Conservation (phyloP, 106 monocot genomes). For the Agapanthus africanus region DNA sequence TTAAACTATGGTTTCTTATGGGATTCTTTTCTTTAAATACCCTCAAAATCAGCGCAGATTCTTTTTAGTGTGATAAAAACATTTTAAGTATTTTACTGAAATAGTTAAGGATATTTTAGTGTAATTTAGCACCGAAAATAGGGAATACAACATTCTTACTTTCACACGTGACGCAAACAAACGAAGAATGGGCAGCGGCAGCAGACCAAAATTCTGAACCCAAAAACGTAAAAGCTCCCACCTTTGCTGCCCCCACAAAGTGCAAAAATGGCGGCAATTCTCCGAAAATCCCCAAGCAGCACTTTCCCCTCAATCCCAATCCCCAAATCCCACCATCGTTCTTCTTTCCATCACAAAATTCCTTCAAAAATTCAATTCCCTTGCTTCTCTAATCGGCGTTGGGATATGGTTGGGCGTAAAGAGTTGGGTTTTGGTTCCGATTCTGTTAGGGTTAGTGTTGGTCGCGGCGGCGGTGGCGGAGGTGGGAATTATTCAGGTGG, state of each 20-base stretch:
- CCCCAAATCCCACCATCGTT: background rate
- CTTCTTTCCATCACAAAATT: background rate
- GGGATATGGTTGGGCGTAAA: background rate
- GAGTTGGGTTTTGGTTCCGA: background rate
- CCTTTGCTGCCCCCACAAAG: background rate
- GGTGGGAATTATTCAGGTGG: background rate
- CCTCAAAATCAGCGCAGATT: no score
- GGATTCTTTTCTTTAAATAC: no score
- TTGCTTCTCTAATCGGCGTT: background rate
- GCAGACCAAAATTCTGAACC: no score
- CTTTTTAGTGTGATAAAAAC: no score
- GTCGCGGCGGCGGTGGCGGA: background rate
- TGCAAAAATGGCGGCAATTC: constrained; percentile 5
- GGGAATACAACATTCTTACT: no score
- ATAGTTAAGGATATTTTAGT: no score
- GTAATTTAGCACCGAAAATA: no score
- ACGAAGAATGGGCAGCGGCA: no score
- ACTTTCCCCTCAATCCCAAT: background rate
- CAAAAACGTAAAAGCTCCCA: no score
- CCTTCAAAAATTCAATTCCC: background rate
- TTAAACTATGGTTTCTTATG: no score
- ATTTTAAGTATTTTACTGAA: no score
- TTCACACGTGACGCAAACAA: no score
- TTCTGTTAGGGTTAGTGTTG: background rate
- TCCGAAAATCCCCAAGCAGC: background rate